Evolutionary conservation across 2,329 filamentous ascomycete species (phyloP), one percentile per base, ranked within the genome.

Genomic region (Verticillium zaregamsianum): DNA sequence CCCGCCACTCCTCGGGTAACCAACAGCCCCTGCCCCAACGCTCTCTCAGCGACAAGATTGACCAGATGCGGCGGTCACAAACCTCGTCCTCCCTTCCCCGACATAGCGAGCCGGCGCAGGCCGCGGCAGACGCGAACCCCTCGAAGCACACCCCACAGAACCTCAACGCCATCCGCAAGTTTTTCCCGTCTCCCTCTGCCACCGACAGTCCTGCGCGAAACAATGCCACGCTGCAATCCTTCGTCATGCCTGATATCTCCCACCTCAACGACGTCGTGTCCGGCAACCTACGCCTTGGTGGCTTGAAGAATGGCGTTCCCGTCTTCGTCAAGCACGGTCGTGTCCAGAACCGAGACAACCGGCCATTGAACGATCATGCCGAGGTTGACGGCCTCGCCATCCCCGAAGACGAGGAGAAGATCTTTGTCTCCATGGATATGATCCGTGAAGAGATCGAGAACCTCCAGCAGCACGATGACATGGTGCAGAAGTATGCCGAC

Each of bases 351-450:
- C 76, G 71, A 20, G 69, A 71, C 28, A 71, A 35, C 64, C 72
- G 69, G 58, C 74, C 75, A 8, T 69, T 73, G 2, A 71, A 73
- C 35, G 68, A 76, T 15, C 81, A 86, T 63, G 80, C 75, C 45
- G 76, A 81, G 32, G 75, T 86, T n/a, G 81, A 83, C 60, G 79
- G 75, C 8, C 69, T 86, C 23, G 75, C 79, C 57, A 72, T 86
- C 9, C 79, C 82, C 3, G 75, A 81, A 61, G 83, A 84, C 54
- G 83, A 86, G 66, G 79, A 84, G 69, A 79, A 81, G 65, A 85
- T 86, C 33, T 85, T 86, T 64, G 83, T 86, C 49, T 86, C 83
- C 9, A 79, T 86, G 77, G 83, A 86, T 80, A 85, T 85, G 80
- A 84, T 86, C 74, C 81, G 82, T 45, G 80, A 84, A 52, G 83